Evolutionary conservation across 2,329 filamentous ascomycete genomes (phyloP), one percentile per base, ranked within the genome.

Genomic region (Penicillium sp.): DNA sequence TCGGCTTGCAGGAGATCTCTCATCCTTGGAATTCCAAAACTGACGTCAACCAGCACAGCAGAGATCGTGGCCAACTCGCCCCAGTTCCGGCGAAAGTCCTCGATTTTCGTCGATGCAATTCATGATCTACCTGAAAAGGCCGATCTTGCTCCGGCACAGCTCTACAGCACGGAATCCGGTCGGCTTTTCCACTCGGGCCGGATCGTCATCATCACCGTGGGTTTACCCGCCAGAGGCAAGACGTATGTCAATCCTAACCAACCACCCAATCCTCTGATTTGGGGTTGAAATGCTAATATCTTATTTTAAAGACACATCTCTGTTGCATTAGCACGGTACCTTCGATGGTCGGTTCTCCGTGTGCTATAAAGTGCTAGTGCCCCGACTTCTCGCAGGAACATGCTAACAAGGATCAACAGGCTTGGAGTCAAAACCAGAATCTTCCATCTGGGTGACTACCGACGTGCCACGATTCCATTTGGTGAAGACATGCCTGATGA

Each of bases 131-230:
- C 91, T 9, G 89, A 93, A 72, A 92, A 92, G 68, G 82, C 84
- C 57, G 85, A 93, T 67, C 86, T 96, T 85, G 95, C 95, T 5
- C 95, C 95, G 29, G 95, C 95, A 65, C 95, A 99, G 79, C 84
- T 99, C 46, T 99, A 99, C 80, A 97, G 92, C 75, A 99, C 95
- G 53, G 96, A 98, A 84, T 98, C 93, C 48, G 95, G 95, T 49
- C 87, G 95, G 43, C 86, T 99, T 29, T 99, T 99, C 74, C 95
- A 99, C 76, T 97, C 95, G 23, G 95, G 95, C 48, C 88, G 93
- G 57, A 99, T 99, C 72, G 93, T 93, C 48, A 98, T 99, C 68
- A 93, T 95, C 63, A 97, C 96, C 73, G 95, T 98, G 65, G 95
- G 95, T 25, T 85, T 97, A 29, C 95, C 95, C 43, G 95, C 95